phyloP scores from a whole-genome alignment of 768 basidiomycete genomes.

The Lyophyllum atratum region DNA sequence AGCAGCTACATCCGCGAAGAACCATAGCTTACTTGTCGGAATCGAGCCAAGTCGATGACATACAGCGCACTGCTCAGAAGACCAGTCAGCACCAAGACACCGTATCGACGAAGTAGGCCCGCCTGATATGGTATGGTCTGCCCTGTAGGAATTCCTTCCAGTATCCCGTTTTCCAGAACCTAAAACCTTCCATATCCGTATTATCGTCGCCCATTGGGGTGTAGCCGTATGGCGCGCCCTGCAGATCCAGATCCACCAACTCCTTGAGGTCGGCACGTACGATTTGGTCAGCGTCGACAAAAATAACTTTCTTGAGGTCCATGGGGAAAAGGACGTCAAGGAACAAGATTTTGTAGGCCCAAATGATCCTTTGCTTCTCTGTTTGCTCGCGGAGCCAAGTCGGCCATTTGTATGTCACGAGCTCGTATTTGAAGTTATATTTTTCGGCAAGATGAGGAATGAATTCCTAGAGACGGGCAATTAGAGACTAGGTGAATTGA shows the following conservation, averaged over 20 bases:
- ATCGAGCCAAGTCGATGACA: constrained; percentile 92
- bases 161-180: constrained; percentile 98
- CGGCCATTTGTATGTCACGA: constrained; percentile 99
- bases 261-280: constrained; percentile 96
- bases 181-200: constrained; percentile 93
- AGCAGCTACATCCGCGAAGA: too few species aligned
- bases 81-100: background rate
- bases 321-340: constrained; percentile 98
- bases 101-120: constrained; percentile 14
- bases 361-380: constrained; percentile 98
- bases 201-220: constrained; percentile 98
- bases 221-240: constrained; percentile 93
- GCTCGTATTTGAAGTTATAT: constrained; percentile 94
- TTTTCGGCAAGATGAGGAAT: constrained; percentile 90
- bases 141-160: constrained; percentile 89
- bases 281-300: constrained; percentile 98
- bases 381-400: constrained; percentile 96
- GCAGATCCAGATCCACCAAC: constrained; percentile 88
- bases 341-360: constrained; percentile 99
- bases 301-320: constrained; percentile 98
- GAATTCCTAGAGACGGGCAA: constrained; percentile 65
- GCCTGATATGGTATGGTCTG: constrained; percentile 95
- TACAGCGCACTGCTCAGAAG: constrained; percentile 74
- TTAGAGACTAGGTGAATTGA: background rate
- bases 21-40: constrained; percentile 88